Evolutionary conservation across 2,329 filamentous ascomycete species (phyloP).

Genomic region (Fusarium chlamydosporum): DNA sequence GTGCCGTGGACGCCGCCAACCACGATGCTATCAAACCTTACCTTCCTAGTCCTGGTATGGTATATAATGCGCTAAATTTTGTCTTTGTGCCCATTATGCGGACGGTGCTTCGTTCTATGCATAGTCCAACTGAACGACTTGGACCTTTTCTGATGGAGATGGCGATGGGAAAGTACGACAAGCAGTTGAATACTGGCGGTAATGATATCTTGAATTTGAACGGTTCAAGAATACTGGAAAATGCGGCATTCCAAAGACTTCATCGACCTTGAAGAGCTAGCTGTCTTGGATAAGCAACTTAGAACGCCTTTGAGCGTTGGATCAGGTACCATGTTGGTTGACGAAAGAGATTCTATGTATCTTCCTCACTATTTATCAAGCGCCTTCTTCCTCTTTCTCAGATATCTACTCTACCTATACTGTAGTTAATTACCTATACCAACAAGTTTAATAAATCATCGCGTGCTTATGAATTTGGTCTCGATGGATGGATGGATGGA

Average conservation of each 20-base stretch:
- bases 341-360: background rate
- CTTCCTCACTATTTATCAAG: background rate
- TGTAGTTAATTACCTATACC: too few relatives aligned
- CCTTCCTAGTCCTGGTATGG: conserved; percentile 24
- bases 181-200: conserved; percentile 1
- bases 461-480: background rate
- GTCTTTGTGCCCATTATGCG: conserved; percentile 13
- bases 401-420: background rate
- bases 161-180: conserved; percentile 40
- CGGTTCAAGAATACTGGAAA: conserved; percentile 36
- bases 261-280: background rate
- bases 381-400: background rate
- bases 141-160: conserved; percentile 32
- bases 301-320: background rate
- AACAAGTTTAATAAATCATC: background rate
- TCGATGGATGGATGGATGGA: too few relatives aligned
- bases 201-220: conserved; percentile 25
- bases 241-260: conserved; percentile 26
- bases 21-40: conserved; percentile 33
- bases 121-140: conserved; percentile 36
- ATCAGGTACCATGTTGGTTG: background rate
- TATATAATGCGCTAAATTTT: conserved; percentile 4
- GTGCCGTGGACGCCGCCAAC: conserved; percentile 30
- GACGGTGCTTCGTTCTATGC: conserved; percentile 12
- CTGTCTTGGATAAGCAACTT: background rate